A percentile compares a stretch with the other conserved stretches of the same genome.
These are phyloP conservation scores for Xerocomellus dryophilus DNA, from an alignment of 768 basidiomycete genomes.

Conservation along the genomic window DNA sequence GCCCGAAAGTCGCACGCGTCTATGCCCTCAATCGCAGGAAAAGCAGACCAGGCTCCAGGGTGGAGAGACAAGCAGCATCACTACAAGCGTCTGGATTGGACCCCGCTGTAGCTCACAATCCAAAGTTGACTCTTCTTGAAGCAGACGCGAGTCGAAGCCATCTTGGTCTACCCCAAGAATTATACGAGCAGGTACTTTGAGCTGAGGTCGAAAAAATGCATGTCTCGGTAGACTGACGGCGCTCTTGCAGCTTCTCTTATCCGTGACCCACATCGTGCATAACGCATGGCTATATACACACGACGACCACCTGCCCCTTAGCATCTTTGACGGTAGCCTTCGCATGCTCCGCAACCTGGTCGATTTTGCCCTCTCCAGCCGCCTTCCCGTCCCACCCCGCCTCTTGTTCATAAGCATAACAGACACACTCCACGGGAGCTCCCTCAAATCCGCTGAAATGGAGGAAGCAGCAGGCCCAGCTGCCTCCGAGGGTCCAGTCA, in stretches of 20 bases:
- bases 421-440: neutral
- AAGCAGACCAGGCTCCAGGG: conserved; percentile 11
- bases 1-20: conserved; percentile 17
- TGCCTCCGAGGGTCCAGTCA: neutral
- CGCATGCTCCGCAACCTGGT: conserved; percentile 31
- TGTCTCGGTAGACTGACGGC: neutral
- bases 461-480: neutral
- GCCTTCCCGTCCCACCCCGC: conserved; percentile 20
- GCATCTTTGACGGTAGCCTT: conserved; percentile 9
- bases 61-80: conserved; percentile 26
- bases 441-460: neutral
- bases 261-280: conserved; percentile 39
- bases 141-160: conserved; percentile 19
- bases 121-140: conserved; percentile 35
- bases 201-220: neutral
- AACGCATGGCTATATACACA: conserved; percentile 23
- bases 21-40: conserved; percentile 31
- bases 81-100: conserved; percentile 34
- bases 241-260: conserved; percentile 15
- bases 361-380: conserved; percentile 37
- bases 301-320: conserved; percentile 3
- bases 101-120: conserved; percentile 21
- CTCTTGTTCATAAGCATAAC: conserved; percentile 35
- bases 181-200: conserved; percentile 26
- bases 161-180: conserved; percentile 28